A percentile compares a stretch with the other conserved stretches of the same genome.
Conservation (phyloP, 768 basidiomycete species). For the Pholiota molesta region DNA sequence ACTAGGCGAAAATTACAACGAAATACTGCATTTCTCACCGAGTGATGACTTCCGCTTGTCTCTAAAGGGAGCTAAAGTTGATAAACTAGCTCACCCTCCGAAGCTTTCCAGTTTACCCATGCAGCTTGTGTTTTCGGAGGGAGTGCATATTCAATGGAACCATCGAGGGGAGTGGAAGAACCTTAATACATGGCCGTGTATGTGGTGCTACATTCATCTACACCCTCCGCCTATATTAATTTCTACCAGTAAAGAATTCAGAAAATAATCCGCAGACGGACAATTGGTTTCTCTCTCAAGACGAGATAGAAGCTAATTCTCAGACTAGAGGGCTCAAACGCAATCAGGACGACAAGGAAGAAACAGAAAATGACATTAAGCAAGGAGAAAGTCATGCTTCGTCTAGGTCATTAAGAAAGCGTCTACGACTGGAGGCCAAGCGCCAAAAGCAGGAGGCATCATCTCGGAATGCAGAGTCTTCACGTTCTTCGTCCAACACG, state of each 20-base stretch:
- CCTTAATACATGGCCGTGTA: constrained; percentile 34
- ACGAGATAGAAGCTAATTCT: background rate
- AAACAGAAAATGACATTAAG: background rate
- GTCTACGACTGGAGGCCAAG: background rate
- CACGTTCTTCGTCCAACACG: background rate
- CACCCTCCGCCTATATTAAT: background rate
- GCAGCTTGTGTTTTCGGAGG: constrained; percentile 43
- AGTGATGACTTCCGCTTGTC: constrained; percentile 49
- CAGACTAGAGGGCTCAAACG: background rate
- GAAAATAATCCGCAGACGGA: background rate
- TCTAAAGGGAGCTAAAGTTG: constrained; percentile 45
- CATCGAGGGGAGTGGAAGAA: constrained; percentile 16
- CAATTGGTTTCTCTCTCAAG: constrained; percentile 20
- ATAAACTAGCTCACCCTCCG: constrained; percentile 26
- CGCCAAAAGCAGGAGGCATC: background rate
- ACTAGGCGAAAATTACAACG: constrained; percentile 31
- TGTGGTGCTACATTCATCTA: background rate
- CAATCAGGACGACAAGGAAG: background rate
- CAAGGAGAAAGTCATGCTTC: background rate
- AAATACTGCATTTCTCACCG: constrained; percentile 40
- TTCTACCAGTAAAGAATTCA: background rate
- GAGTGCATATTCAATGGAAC: constrained; percentile 29
- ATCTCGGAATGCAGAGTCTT: background rate
- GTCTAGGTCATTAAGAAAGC: background rate
- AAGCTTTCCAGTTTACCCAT: constrained; percentile 40